Percentiles rank a stretch among this genome's conserved stretches.
Conservation (phyloP, 805 yeast genomes). For the Candida berthetii region DNA sequence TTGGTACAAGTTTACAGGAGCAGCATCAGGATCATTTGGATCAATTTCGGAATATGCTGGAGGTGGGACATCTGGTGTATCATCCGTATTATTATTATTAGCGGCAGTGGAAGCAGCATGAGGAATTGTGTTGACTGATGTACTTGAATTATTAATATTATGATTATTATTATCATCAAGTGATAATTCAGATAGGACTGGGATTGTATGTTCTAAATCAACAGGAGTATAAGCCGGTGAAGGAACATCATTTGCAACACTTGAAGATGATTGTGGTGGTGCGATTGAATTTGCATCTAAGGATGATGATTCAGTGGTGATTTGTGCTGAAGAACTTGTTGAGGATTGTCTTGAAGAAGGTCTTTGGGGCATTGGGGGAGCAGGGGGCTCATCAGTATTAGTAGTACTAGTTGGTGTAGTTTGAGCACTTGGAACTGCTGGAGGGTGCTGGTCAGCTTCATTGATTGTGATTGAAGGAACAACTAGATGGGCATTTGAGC, state of each 20-base stretch:
- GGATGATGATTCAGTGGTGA: too few relatives aligned
- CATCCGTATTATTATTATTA: conserved; percentile 3
- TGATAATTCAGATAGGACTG: neutral
- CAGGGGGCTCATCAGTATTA: neutral
- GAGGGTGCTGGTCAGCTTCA: neutral
- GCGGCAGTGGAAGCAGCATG: neutral
- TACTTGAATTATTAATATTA: too few relatives aligned
- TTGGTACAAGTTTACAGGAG: conserved; percentile 3
- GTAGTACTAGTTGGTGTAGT: neutral
- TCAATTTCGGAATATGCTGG: conserved; percentile 30
- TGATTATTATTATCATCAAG: neutral
- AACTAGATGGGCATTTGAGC: too few relatives aligned
- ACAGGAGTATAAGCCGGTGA: conserved; percentile 22
- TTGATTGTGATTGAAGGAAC: too few relatives aligned
- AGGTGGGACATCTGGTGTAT: conserved; percentile 21
- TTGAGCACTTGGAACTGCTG: neutral
- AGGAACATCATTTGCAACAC: conserved; percentile 5
- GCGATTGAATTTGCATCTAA: neutral
- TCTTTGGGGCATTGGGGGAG: neutral
- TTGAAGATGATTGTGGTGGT: neutral
- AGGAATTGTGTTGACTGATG: too few relatives aligned
- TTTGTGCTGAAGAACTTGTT: neutral
- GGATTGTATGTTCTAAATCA: conserved; percentile 19
- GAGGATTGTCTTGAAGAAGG: neutral
- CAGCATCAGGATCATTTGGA: conserved; percentile 10